A percentile compares a stretch with the other conserved stretches of the same genome.
Evolutionary conservation across 306 rosid genomes (phyloP).

Genomic region (Prunus davidiana): DNA sequence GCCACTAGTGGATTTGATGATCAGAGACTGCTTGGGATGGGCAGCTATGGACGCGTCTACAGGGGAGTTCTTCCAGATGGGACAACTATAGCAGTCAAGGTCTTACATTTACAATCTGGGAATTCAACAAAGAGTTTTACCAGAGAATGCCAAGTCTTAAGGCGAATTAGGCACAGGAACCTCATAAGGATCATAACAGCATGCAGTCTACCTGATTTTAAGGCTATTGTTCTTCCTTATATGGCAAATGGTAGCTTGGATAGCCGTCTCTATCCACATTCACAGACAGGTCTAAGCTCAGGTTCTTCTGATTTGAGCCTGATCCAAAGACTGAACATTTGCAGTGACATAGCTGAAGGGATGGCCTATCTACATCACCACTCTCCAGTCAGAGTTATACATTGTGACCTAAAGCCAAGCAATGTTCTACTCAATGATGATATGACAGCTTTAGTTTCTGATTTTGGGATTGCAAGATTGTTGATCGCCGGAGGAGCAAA

Average conservation of each 20-base stretch:
- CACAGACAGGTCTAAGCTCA: conserved; percentile 26
- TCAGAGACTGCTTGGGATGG: conserved; percentile 52
- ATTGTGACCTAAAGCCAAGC: conserved; percentile 72
- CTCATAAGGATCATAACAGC: conserved; percentile 72
- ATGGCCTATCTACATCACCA: conserved; percentile 81
- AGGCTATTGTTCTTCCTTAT: conserved; percentile 71
- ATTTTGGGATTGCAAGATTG: conserved; percentile 65
- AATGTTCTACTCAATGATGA: conserved; percentile 70
- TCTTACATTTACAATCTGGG: conserved; percentile 54
- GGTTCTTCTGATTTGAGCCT: conserved; percentile 55
- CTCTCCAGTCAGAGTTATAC: conserved; percentile 66
- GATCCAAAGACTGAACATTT: conserved; percentile 61
- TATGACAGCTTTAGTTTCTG: conserved; percentile 76
- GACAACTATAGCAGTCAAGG: conserved; percentile 57
- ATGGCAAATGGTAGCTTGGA: conserved; percentile 81
- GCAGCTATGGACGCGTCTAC: conserved; percentile 61
- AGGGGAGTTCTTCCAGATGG: conserved; percentile 58
- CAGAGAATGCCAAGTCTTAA: conserved; percentile 67
- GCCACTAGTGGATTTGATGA: conserved; percentile 63
- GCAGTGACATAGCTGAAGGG: conserved; percentile 78
- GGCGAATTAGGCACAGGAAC: conserved; percentile 72
- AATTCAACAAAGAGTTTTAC: conserved; percentile 58
- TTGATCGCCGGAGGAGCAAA: conserved; percentile 49
- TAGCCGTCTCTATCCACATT: conserved; percentile 46
- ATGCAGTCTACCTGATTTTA: conserved; percentile 70